Evolutionary conservation across 345 rosid species (phyloP).

Genomic region (Salix arbutifolia): DNA sequence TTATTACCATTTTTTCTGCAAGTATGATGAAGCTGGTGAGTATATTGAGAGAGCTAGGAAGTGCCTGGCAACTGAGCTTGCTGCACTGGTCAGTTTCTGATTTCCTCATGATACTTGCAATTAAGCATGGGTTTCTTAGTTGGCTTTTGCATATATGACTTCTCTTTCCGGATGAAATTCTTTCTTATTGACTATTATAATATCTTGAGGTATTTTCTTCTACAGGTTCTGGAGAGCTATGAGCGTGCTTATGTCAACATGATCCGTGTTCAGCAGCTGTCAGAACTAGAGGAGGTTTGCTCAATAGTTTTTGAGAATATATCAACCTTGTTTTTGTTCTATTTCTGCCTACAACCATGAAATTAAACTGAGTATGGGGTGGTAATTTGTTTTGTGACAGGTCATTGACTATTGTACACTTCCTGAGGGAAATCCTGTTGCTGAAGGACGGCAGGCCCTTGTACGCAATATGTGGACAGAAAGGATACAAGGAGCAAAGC

Average conservation of each 20-base stretch:
- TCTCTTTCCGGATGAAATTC: neutral
- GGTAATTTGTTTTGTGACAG: conserved; percentile 31
- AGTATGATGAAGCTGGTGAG: conserved; percentile 94
- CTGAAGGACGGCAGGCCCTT: conserved; percentile 82
- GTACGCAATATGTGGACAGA: conserved; percentile 99
- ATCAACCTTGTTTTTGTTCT: conserved; percentile 7
- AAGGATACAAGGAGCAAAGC: conserved; percentile 87
- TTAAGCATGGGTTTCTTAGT: neutral
- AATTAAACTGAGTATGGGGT: neutral
- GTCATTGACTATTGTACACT: conserved; percentile 93
- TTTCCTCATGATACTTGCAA: neutral
- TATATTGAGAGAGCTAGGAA: conserved; percentile 94
- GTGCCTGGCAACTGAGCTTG: conserved; percentile 97
- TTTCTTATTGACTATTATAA: neutral
- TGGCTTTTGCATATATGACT: neutral
- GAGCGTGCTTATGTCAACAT: conserved; percentile 95
- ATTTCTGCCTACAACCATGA: neutral
- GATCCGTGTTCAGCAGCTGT: conserved; percentile 98
- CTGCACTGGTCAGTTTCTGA: conserved; percentile 77
- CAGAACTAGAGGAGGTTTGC: conserved; percentile 93
- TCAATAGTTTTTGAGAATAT: conserved; percentile 10
- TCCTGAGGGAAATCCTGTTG: conserved; percentile 64
- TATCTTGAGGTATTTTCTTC: conserved; percentile 4
- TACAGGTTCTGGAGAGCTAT: conserved; percentile 94
- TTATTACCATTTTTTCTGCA: conserved; percentile 12